phyloP scores from a whole-genome alignment of 345 rosid species.

The Ceriops decandra region DNA sequence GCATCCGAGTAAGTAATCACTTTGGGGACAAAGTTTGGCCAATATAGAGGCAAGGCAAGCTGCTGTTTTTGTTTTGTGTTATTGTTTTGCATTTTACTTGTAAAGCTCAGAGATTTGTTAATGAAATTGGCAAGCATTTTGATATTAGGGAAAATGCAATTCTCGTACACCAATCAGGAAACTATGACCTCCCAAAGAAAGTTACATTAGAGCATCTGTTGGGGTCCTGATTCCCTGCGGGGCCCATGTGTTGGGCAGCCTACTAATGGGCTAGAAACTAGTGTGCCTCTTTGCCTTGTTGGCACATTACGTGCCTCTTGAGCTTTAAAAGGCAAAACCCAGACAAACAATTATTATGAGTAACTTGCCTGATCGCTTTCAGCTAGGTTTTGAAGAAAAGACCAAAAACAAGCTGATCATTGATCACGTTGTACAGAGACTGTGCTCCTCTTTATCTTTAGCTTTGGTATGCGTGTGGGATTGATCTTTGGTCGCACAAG shows the following conservation, averaged over 20 bases:
- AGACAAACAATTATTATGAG: not conserved
- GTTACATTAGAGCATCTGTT: not conserved
- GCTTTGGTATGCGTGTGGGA: too few relatives aligned
- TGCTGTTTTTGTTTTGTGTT: not conserved
- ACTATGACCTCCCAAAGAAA: not conserved
- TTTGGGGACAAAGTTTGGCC: not conserved
- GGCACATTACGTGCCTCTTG: too few relatives aligned
- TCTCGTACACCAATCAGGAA: not conserved
- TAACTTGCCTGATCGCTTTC: constrained; percentile 11
- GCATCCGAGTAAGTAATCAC: too few relatives aligned
- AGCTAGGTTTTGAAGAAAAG: not conserved
- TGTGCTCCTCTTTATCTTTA: too few relatives aligned
- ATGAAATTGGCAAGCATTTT: not conserved
- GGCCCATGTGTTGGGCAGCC: not conserved
- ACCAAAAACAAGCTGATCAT: not conserved
- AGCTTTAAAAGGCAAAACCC: too few relatives aligned
- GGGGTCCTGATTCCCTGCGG: not conserved
- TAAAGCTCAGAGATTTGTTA: constrained; percentile 8
- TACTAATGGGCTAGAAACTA: not conserved
- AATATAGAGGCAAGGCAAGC: not conserved
- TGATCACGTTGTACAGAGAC: too few relatives aligned
- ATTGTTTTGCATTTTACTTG: not conserved
- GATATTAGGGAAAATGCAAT: not conserved
- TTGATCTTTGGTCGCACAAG: not conserved
- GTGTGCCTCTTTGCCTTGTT: too few relatives aligned